phyloP scores from a whole-genome alignment of 257 asterid genomes.

The Salvia splendens region DNA sequence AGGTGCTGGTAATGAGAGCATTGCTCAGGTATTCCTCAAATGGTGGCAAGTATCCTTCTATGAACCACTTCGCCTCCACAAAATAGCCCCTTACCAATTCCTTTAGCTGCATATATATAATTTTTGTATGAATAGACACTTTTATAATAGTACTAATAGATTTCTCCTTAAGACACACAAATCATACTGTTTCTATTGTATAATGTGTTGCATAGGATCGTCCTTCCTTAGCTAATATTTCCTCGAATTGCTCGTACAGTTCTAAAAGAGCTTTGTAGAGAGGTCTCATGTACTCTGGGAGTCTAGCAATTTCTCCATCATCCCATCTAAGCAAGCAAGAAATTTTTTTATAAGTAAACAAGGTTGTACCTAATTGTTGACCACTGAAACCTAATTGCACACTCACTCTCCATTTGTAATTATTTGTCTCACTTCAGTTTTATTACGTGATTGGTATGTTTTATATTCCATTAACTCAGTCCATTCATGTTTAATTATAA shows the following conservation, averaged over 20 bases:
- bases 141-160: no score
- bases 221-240: no score
- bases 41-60: background rate
- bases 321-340: slow-evolving; percentile 30
- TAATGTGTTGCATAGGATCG: background rate
- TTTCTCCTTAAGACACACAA: background rate
- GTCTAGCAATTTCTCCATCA: slow-evolving; percentile 16
- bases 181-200: no score
- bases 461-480: no score
- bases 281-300: slow-evolving; percentile 20
- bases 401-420: no score
- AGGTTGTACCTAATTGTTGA: no score
- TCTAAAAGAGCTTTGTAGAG: slow-evolving; percentile 9
- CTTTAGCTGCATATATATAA: slow-evolving; percentile 15
- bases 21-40: background rate
- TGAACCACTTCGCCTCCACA: slow-evolving; percentile 17
- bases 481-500: no score
- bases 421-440: no score
- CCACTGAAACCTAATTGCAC: no score
- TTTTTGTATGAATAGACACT: no score
- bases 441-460: no score
- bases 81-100: slow-evolving; percentile 13
- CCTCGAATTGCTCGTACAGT: slow-evolving; percentile 2
- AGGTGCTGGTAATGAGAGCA: background rate
- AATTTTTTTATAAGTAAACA: no score